Conservation (phyloP, 176 grass and related monocot species). For the Pontederia paniculata region DNA sequence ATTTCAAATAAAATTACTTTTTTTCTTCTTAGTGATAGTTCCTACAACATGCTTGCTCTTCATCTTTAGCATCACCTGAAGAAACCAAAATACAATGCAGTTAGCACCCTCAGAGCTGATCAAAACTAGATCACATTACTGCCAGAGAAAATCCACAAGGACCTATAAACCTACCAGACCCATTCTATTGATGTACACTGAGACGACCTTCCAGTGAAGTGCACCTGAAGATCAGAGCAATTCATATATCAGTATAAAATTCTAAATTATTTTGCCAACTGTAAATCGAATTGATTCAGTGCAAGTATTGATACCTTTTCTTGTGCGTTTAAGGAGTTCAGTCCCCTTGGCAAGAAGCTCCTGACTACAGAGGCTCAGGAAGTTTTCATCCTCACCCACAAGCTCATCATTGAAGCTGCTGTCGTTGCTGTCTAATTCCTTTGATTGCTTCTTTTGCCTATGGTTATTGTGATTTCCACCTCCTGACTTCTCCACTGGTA, state of each 20-base stretch:
- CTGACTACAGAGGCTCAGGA: slow-evolving; percentile 59
- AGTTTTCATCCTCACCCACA: slow-evolving; percentile 41
- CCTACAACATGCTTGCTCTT: slow-evolving; percentile 79
- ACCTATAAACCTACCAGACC: slow-evolving; percentile 31
- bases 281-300: neutral
- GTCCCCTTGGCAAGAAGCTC: slow-evolving; percentile 74
- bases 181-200: slow-evolving; percentile 51
- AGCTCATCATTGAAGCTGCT: slow-evolving; percentile 55
- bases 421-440: slow-evolving; percentile 49
- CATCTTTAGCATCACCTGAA: slow-evolving; percentile 88
- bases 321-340: slow-evolving; percentile 87
- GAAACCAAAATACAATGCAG: neutral
- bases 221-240: slow-evolving; percentile 26
- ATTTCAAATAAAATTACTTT: slow-evolving; percentile 34
- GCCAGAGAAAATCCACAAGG: neutral
- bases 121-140: neutral
- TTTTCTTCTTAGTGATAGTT: slow-evolving; percentile 95
- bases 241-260: neutral
- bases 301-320: slow-evolving; percentile 40
- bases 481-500: slow-evolving; percentile 66
- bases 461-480: slow-evolving; percentile 17
- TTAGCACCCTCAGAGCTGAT: neutral
- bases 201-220: slow-evolving; percentile 80
- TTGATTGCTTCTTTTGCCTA: slow-evolving; percentile 27
- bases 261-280: no score